These are phyloP conservation scores for Diospyros lotus DNA, from an alignment of 148 eudicot genomes.

Conservation along the genomic window DNA sequence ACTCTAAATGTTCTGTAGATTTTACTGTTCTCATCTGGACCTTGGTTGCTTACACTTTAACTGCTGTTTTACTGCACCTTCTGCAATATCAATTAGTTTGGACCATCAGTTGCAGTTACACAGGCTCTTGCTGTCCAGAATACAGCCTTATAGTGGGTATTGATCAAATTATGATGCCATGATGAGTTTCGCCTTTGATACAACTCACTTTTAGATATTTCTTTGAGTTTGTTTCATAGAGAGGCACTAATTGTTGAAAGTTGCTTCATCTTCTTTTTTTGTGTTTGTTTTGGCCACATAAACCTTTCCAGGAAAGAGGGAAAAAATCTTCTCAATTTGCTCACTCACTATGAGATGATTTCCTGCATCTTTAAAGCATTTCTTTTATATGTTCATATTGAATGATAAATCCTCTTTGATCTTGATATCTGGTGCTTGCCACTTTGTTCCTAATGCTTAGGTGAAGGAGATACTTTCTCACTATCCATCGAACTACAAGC, in stretches of 20 bases:
- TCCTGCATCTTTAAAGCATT: not conserved
- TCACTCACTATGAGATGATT: not conserved
- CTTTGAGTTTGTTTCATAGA: not conserved
- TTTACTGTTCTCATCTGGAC: not conserved
- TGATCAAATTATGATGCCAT: not conserved
- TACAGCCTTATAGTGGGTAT: not conserved
- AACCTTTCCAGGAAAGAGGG: not conserved
- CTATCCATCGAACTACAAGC: constrained; percentile 97
- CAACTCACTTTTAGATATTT: not conserved
- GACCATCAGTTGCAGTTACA: not conserved
- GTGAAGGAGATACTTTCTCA: constrained; percentile 84
- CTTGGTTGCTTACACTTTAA: not conserved
- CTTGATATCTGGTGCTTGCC: not conserved
- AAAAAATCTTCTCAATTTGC: not conserved
- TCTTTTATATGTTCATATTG: not conserved
- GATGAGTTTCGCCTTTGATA: not conserved
- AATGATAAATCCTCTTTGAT: constrained; percentile 2
- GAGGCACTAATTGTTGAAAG: not conserved
- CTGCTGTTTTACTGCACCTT: not conserved
- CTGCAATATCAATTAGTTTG: not conserved
- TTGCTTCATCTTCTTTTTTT: not conserved
- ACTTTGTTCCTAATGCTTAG: constrained; percentile 27
- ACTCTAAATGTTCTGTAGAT: not conserved
- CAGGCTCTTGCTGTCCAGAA: too few species aligned
- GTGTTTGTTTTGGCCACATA: not conserved